Percentiles rank a stretch among this genome's conserved stretches.
phyloP scores from a whole-genome alignment of 768 basidiomycete species.

The Termitomyces sp. region DNA sequence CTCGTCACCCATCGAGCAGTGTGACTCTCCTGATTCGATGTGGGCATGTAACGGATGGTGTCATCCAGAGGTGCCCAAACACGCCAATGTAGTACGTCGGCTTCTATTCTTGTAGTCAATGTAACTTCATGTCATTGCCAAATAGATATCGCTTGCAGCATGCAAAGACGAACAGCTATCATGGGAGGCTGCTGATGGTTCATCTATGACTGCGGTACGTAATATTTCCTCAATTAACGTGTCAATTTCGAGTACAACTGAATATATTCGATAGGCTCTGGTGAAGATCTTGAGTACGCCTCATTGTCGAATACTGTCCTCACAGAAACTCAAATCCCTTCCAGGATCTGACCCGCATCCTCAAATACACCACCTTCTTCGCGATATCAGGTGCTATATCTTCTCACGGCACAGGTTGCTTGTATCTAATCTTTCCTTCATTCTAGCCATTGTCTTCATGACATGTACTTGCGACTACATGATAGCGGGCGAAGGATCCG shows the following conservation, averaged over 20 bases:
- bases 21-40: slow-evolving; percentile 28
- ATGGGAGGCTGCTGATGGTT: slow-evolving; percentile 34
- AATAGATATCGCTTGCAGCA: slow-evolving; percentile 33
- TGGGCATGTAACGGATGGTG: slow-evolving; percentile 33
- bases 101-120: neutral
- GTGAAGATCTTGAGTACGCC: slow-evolving; percentile 19
- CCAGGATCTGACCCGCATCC: slow-evolving; percentile 29
- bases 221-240: neutral
- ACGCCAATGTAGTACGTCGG: slow-evolving; percentile 31
- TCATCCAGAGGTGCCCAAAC: slow-evolving; percentile 6
- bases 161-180: slow-evolving; percentile 35
- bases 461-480: slow-evolving; percentile 27
- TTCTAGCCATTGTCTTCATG: slow-evolving; percentile 31
- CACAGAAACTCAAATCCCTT: neutral
- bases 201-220: slow-evolving; percentile 34
- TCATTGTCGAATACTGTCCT: neutral
- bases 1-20: slow-evolving; percentile 21
- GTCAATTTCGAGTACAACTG: neutral
- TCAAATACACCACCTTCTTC: slow-evolving; percentile 25
- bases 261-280: slow-evolving; percentile 12
- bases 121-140: neutral
- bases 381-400: slow-evolving; percentile 21
- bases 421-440: neutral
- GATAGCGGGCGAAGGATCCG: slow-evolving; percentile 22
- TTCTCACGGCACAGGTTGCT: neutral